Percentiles rank a stretch among this genome's conserved stretches.
phyloP scores from a whole-genome alignment of 2,329 filamentous ascomycete genomes.

The Venturia aucupariae region DNA sequence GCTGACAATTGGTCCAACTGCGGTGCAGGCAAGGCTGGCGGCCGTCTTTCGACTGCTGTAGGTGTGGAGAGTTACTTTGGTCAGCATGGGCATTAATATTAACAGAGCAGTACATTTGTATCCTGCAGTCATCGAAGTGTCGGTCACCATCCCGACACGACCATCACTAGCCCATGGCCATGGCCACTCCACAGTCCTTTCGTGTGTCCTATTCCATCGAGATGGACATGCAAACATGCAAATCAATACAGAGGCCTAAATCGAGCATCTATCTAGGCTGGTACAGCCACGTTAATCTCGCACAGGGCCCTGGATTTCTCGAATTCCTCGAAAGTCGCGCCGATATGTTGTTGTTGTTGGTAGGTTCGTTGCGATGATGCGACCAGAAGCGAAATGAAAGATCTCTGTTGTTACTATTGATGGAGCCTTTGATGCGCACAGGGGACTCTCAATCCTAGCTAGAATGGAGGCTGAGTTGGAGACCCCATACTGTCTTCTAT shows the following conservation, averaged over 20 bases:
- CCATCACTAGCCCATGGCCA: not conserved
- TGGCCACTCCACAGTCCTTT: not conserved
- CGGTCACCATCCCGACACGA: not conserved
- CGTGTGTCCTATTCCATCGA: not conserved
- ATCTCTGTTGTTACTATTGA: constrained; percentile 3
- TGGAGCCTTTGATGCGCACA: not conserved
- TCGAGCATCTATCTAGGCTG: not conserved
- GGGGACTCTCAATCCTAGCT: not conserved
- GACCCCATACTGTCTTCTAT: too few relatives aligned
- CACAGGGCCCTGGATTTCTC: not conserved
- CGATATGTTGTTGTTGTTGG: not conserved
- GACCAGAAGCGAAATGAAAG: not conserved
- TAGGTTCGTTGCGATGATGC: not conserved
- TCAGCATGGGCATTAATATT: not conserved
- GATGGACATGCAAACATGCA: not conserved
- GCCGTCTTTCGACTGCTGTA: too few relatives aligned
- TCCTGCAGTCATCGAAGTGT: not conserved
- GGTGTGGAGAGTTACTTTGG: not conserved
- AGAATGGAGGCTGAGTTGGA: not conserved
- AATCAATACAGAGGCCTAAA: not conserved
- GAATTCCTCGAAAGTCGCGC: not conserved
- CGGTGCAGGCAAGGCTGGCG: not conserved
- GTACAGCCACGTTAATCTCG: not conserved
- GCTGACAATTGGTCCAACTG: not conserved
- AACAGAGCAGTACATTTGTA: not conserved